Percentiles rank a stretch among this genome's conserved stretches.
These are phyloP conservation scores for Clarireedia hainanense DNA, from an alignment of 2,329 filamentous ascomycete species.

Conservation along the genomic window DNA sequence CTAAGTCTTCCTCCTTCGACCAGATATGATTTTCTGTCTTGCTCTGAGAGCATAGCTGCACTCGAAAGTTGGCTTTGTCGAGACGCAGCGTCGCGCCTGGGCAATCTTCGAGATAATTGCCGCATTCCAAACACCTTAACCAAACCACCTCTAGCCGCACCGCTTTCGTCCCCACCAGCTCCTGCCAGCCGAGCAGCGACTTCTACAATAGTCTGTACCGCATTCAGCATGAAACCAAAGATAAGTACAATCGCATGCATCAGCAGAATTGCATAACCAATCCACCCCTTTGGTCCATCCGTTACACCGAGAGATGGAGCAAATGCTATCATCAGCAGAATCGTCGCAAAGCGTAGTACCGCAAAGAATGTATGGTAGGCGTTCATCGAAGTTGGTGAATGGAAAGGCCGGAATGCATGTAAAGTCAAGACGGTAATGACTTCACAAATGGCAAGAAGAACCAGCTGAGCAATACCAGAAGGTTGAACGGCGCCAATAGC, in stretches of 20 bases:
- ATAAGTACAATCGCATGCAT: constrained; percentile 79
- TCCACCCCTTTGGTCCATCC: constrained; percentile 81
- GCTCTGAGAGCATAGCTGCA: constrained; percentile 69
- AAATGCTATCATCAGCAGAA: constrained; percentile 75
- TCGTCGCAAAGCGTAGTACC: constrained; percentile 63
- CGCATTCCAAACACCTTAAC: constrained; percentile 88
- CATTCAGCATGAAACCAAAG: constrained; percentile 89
- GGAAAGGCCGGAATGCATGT: constrained; percentile 84
- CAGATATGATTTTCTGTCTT: constrained; percentile 55
- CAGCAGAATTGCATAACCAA: constrained; percentile 83
- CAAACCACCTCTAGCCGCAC: constrained; percentile 71
- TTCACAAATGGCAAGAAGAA: constrained; percentile 88
- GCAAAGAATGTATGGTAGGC: constrained; percentile 86
- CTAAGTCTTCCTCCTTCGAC: constrained; percentile 43
- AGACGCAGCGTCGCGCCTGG: constrained; percentile 54
- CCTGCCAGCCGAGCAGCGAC: constrained; percentile 76
- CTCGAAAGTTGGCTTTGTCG: constrained; percentile 78
- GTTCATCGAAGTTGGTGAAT: constrained; percentile 93
- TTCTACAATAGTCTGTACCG: constrained; percentile 83
- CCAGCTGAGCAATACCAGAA: constrained; percentile 86
- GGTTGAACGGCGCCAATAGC: constrained; percentile 89
- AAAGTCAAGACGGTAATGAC: constrained; percentile 82
- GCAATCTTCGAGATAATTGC: constrained; percentile 68
- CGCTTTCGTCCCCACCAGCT: constrained; percentile 68
- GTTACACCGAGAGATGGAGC: constrained; percentile 72